Base-by-base conservation (phyloP, 495 filamentous ascomycete species). In the Neurospora sp. region DNA sequence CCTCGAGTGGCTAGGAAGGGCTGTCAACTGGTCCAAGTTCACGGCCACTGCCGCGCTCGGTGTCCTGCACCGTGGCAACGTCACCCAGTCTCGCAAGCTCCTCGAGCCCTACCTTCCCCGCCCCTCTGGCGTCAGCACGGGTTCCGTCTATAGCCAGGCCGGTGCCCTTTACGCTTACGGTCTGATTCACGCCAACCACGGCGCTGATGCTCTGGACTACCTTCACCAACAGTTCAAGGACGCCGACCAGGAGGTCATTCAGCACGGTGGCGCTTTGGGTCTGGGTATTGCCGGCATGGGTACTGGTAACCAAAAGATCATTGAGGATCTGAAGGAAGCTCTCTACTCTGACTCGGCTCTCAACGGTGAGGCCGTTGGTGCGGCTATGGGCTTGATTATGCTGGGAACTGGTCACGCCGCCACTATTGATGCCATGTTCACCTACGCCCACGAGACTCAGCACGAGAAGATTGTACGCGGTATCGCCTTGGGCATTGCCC, bases 1-100 rank as follows among this genome's bases (percentile, higher is more conserved):
- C 74, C 82, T 99, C 38, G 96, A 99, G 69, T 99, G 96, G 96
- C 87, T 99, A 10, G 93, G 94, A 40, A 99, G 98, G 84, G 96
- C 96, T 61, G 93, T 98, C 18, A 99, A 99, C 84, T 99, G 96
- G 96, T 98, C 96, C 72, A 99, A 99, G 79, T 99, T 99, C 80
- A 97, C 96, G 1, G 96, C 96, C 7, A 99, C 96, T 12, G 96
- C 96, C 69, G 95, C 96, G 8, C 84, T 99, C 38, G 96, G 96
- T 79, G 96, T 98, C 40, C 98, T 99, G 71, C 96, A 99, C 82
- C 89, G 92, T 22, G 96, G 96, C 66, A 98, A 99, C 78, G 83
- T 98, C 53, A 91, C 90, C 31, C 94, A 98, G 79, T 94, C 94
- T 4, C 91, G 92, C 78, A 97, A 97, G 83, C 88, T 99, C 16